phyloP scores from a whole-genome alignment of 2,329 filamentous ascomycete genomes.

The Colletotrichum sidae region DNA sequence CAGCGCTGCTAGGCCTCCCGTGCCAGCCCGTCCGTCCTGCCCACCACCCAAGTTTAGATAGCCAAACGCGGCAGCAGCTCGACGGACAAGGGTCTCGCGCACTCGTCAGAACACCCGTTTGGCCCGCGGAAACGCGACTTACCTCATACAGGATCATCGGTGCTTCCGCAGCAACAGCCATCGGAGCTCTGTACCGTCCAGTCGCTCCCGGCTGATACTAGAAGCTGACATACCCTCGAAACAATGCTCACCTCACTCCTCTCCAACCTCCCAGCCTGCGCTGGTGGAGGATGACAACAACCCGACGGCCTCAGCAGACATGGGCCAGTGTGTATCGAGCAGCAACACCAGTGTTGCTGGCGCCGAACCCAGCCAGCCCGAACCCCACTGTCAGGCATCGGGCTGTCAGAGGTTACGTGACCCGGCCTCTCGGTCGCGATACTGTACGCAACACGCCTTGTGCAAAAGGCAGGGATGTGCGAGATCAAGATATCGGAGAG shows the following conservation, averaged over 20 bases:
- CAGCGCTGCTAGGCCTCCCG: neutral
- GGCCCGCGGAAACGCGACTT: slow-evolving; percentile 13
- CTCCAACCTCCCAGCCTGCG: slow-evolving; percentile 24
- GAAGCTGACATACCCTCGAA: slow-evolving; percentile 21
- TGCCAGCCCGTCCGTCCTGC: neutral
- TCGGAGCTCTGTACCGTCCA: slow-evolving; percentile 19
- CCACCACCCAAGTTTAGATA: too few species aligned
- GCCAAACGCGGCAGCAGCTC: neutral
- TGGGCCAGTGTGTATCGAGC: slow-evolving; percentile 36
- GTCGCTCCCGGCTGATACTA: slow-evolving; percentile 3
- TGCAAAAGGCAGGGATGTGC: slow-evolving; percentile 32
- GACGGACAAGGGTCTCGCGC: slow-evolving; percentile 16
- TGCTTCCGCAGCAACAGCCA: slow-evolving; percentile 25
- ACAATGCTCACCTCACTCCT: slow-evolving; percentile 28
- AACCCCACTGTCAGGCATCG: slow-evolving; percentile 28
- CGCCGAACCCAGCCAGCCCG: slow-evolving; percentile 1
- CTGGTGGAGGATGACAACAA: slow-evolving; percentile 31
- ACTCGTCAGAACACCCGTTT: slow-evolving; percentile 12
- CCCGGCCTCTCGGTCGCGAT: slow-evolving; percentile 25
- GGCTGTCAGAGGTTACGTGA: slow-evolving; percentile 25
- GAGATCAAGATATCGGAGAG: slow-evolving; percentile 27
- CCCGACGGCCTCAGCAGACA: slow-evolving; percentile 23
- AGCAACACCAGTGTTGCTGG: neutral
- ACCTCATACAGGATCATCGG: slow-evolving; percentile 20
- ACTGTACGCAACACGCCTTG: slow-evolving; percentile 29